Evolutionary conservation across 2,329 filamentous ascomycete species (phyloP), one percentile per base, ranked within the genome.

Genomic region (Pseudogymnoascus sp.): DNA sequence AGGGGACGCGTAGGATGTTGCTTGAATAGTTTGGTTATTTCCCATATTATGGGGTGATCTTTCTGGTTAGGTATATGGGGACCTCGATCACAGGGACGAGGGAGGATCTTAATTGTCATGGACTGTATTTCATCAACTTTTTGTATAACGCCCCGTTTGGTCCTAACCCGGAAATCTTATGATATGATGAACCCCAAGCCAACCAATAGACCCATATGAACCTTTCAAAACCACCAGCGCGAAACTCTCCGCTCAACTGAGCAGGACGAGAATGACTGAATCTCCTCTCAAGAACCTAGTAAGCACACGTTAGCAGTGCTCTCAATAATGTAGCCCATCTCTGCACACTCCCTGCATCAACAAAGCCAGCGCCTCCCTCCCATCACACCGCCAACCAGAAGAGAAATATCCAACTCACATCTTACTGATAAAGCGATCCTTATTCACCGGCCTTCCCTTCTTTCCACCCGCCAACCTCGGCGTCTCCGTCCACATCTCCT

Each of bases 401-500:
- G 54, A 10, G 42, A 64, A n/a, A n/a, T n/a, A 26, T 57, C 57
- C 8, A 31, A 47, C 86, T 69, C 75, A 93, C 93, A 97, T 93
- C 81, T 97, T 97, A 83, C 91, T 96, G 73, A 97, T 95, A 77
- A 97, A 97, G 45, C 95, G 83, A 77, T 99, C 95, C 85, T 97
- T 97, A 81, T 99, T 99, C 67, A 97, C 91, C 51, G 89, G 87
- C 72, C 89, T 82, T 63, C 93, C 93, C 79, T 92, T 93, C 81
- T 93, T 95, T 69, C 93, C 93, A 68, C 87, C 88, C 21, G 89
- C 86, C 73, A 90, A 83, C 66, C 86, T 81, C 60, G 93, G 92
- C 63, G 90, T 95, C 80, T 99, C 95, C 8, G 93, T 97, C 95
- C 95, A 99, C 93, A 99, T 97, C 80, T 99, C 95, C 83, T 96